These are phyloP conservation scores for Cytospora schulzeri DNA, from an alignment of 2,329 filamentous ascomycete species.

Conservation along the genomic window DNA sequence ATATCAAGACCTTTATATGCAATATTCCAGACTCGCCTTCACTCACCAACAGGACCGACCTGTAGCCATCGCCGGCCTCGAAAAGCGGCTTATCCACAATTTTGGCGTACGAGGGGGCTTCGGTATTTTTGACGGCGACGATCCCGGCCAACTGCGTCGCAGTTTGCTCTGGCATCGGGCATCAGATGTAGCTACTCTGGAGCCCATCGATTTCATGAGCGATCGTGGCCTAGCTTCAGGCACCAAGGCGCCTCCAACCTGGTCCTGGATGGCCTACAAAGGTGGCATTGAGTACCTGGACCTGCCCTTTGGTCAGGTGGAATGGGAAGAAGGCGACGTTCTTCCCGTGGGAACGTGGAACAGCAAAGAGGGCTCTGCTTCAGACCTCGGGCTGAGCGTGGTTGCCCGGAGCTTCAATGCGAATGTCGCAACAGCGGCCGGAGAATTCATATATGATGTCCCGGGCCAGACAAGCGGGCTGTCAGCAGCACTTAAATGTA, in stretches of 20 bases:
- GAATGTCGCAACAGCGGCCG: neutral
- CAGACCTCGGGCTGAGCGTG: neutral
- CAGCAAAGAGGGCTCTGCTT: neutral
- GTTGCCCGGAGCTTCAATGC: neutral
- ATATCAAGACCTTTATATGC: slow-evolving; percentile 33
- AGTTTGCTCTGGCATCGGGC: slow-evolving; percentile 36
- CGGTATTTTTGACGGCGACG: slow-evolving; percentile 36
- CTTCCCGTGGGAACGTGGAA: neutral
- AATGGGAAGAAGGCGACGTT: slow-evolving; percentile 6
- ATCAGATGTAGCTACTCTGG: neutral
- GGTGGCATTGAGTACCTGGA: slow-evolving; percentile 37
- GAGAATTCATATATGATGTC: neutral
- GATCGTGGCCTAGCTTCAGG: neutral
- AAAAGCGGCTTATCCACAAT: slow-evolving; percentile 32
- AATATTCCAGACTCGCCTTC: slow-evolving; percentile 36
- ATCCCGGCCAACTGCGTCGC: slow-evolving; percentile 30
- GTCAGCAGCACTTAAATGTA: neutral
- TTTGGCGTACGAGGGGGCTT: slow-evolving; percentile 33
- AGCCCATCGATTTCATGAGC: neutral
- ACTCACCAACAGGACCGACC: slow-evolving; percentile 32
- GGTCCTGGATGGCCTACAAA: slow-evolving; percentile 42
- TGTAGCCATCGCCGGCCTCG: slow-evolving; percentile 36
- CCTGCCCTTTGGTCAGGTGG: slow-evolving; percentile 27
- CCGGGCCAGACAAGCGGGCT: neutral
- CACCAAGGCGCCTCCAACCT: slow-evolving; percentile 30